phyloP scores from a whole-genome alignment of 768 basidiomycete species.

The Sarcodon sp. region DNA sequence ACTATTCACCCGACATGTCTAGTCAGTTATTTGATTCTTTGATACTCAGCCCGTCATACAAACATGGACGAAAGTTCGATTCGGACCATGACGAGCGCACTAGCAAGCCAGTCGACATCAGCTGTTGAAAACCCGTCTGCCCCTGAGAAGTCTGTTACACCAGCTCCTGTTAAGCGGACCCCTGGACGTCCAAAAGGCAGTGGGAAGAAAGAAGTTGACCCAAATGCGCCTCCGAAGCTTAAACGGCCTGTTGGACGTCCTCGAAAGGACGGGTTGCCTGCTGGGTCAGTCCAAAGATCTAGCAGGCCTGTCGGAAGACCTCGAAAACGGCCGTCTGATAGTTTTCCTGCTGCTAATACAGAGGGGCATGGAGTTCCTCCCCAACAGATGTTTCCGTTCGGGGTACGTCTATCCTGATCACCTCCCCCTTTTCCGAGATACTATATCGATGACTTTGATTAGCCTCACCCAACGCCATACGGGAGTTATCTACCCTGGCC shows the following conservation, averaged over 20 bases:
- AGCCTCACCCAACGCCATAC: not conserved
- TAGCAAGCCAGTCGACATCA: not conserved
- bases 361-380: not conserved
- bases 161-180: constrained; percentile 40
- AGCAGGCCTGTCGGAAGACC: constrained; percentile 26
- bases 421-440: not conserved
- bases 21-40: too few species aligned
- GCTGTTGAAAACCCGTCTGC: not conserved
- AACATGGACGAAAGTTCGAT: not conserved
- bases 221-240: constrained; percentile 33
- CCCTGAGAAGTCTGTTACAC: not conserved
- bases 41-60: too few species aligned
- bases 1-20: too few species aligned
- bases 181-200: constrained; percentile 74
- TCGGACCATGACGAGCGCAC: not conserved
- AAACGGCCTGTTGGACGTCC: constrained; percentile 76
- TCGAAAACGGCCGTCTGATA: constrained; percentile 23
- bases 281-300: constrained; percentile 46
- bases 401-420: not conserved
- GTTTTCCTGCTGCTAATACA: constrained; percentile 9
- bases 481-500: not conserved
- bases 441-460: not conserved
- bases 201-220: constrained; percentile 46
- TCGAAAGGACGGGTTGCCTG: constrained; percentile 70
- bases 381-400: not conserved